Evolutionary conservation across 2,329 filamentous ascomycete species (phyloP), one percentile per base, ranked within the genome.

Genomic region (Coleophoma eucalyptorum): DNA sequence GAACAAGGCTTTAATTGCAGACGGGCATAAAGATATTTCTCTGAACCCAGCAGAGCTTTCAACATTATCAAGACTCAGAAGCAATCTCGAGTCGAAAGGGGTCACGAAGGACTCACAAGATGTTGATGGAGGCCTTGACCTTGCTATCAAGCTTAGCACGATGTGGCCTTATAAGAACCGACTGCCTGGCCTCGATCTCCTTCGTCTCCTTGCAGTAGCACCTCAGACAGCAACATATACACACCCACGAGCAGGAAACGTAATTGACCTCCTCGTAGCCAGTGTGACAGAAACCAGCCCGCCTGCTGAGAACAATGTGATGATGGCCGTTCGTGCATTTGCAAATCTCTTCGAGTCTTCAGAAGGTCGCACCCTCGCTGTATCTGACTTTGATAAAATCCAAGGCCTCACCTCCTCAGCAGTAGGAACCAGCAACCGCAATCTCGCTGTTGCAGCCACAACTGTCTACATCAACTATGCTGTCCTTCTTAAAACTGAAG

Each of bases 391-490:
- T 18, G 79, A 85, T 38, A 74, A 78, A 37, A 62, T 67, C 20
- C 60, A 66, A 34, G 35, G 11, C n/a, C 32, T 65, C 6, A 79
- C 87, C 4, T 79, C 87, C 26, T 71, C 95, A 8, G 79, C 85
- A 47, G 78, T 80, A 0, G 79, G 89, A 21, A 72, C 84, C 3
- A 78, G 78, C 4, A 94, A 95, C 65, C 83, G 88, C 48, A 96
- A 96, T 59, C 74, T 97, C 11, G 81, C 87, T 46, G 86, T 96
- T 50, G 93, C 94, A 0, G 75, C 90, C 16, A 84, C 89, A 1
- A 96, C 94, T 0, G 77, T 90, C 0, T 85, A 87, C 53, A 86
- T 97, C 65, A 97, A 99, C 69, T 87, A 89, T 56, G 78, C 90
- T 0, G 90, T 96, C 1, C 77, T 92, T 11, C 78, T 89, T 5